phyloP scores from a whole-genome alignment of 2,329 filamentous ascomycete species.

The Cladosporium sp. region DNA sequence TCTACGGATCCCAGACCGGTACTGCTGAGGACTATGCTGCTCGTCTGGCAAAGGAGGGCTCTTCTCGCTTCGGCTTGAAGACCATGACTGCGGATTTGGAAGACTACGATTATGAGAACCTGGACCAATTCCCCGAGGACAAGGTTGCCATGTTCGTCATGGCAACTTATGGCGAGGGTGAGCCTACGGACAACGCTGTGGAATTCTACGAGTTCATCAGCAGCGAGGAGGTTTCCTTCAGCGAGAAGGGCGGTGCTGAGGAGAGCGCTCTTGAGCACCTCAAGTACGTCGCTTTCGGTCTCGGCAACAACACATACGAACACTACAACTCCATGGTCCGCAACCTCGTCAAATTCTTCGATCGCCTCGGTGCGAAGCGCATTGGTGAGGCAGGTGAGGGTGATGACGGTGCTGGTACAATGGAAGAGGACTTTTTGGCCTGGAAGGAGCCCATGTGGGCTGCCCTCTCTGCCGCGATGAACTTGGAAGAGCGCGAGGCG shows the following conservation, averaged over 20 bases:
- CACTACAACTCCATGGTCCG: slow-evolving; percentile 99
- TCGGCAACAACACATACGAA: slow-evolving; percentile 99
- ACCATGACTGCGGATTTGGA: slow-evolving; percentile 98
- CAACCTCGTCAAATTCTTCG: slow-evolving; percentile 75
- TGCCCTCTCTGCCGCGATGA: slow-evolving; percentile 76
- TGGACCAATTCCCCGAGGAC: slow-evolving; percentile 82
- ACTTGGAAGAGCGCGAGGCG: slow-evolving; percentile 88
- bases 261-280: slow-evolving; percentile 75
- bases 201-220: slow-evolving; percentile 98
- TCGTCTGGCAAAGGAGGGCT: slow-evolving; percentile 92
- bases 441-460: slow-evolving; percentile 99
- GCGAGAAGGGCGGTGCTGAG: slow-evolving; percentile 57
- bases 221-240: slow-evolving; percentile 76
- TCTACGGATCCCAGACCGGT: slow-evolving; percentile 97
- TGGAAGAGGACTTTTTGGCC: slow-evolving; percentile 98
- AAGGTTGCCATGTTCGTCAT: slow-evolving; percentile 94
- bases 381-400: slow-evolving; percentile 90
- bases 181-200: slow-evolving; percentile 97
- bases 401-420: slow-evolving; percentile 95
- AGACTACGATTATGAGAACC: slow-evolving; percentile 94
- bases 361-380: slow-evolving; percentile 75
- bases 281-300: slow-evolving; percentile 90
- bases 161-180: slow-evolving; percentile 95
- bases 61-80: slow-evolving; percentile 90
- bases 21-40: slow-evolving; percentile 98